Conservation (phyloP, 1,139 yeast genomes). For the Sugiyamaella pinicola region DNA sequence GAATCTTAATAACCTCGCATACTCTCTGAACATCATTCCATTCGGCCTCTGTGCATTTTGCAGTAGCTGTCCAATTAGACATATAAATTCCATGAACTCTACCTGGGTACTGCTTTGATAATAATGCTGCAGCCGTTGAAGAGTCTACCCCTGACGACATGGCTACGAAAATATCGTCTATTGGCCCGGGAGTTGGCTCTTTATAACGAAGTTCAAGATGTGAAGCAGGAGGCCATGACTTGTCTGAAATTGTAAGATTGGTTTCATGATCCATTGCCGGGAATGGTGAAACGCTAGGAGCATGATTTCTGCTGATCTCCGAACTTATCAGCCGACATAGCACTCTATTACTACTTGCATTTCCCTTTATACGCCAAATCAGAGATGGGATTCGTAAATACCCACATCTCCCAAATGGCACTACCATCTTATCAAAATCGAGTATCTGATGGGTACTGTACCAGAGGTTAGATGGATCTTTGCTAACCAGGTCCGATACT, state of each 20-base stretch:
- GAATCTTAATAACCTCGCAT: constrained; percentile 61
- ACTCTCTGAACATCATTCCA: constrained; percentile 82
- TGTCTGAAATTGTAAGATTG: too few species aligned
- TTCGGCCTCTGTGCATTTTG: constrained; percentile 79
- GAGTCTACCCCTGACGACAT: constrained; percentile 99
- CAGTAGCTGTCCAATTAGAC: constrained; percentile 85
- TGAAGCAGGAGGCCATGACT: background rate
- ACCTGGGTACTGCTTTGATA: constrained; percentile 50
- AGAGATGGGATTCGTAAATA: too few species aligned
- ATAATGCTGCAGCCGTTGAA: constrained; percentile 80
- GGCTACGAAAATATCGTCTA: constrained; percentile 64
- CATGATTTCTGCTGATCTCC: background rate
- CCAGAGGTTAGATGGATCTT: too few species aligned
- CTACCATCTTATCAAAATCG: too few species aligned
- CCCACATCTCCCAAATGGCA: too few species aligned
- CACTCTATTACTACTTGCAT: background rate
- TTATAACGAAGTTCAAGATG: background rate
- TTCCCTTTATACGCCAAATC: too few species aligned
- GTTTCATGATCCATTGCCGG: background rate
- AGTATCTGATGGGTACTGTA: too few species aligned
- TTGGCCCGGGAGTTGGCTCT: constrained; percentile 5
- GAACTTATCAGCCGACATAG: background rate
- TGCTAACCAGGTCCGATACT: too few species aligned
- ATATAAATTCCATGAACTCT: constrained; percentile 79
- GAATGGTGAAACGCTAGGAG: background rate